Conservation (phyloP, 2,329 filamentous ascomycete genomes). For the Diaporthe australafricana region DNA sequence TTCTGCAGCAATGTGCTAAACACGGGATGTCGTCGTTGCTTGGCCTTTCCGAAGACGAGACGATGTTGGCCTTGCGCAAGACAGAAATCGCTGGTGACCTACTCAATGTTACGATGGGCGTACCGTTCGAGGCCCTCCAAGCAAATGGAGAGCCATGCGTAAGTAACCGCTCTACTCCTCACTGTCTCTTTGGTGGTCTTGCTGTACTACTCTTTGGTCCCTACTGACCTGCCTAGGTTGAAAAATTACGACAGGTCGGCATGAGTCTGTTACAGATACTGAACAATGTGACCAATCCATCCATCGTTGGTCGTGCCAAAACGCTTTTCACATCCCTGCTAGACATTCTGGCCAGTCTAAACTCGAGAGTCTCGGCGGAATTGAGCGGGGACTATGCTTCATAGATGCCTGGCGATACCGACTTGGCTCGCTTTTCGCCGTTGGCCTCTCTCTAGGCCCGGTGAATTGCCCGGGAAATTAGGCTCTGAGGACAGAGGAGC, state of each 20-base stretch:
- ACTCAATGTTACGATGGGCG: not conserved
- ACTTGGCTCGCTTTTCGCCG: not conserved
- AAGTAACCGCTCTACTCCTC: not conserved
- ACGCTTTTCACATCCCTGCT: slow-evolving; percentile 1
- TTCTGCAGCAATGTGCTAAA: not conserved
- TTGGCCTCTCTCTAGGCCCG: not conserved
- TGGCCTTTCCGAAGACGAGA: not conserved
- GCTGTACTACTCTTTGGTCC: no score
- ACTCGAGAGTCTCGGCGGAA: slow-evolving; percentile 10
- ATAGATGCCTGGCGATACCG: not conserved
- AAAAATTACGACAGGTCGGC: slow-evolving; percentile 4
- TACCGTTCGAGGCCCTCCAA: slow-evolving; percentile 6
- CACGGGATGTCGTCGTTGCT: slow-evolving; percentile 1
- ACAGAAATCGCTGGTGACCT: slow-evolving; percentile 11
- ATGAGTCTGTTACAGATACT: slow-evolving; percentile 7
- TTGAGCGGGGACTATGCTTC: slow-evolving; percentile 5
- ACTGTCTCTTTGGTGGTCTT: no score
- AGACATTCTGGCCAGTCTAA: slow-evolving; percentile 16
- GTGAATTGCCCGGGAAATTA: slow-evolving; percentile 6
- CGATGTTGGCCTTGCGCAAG: slow-evolving; percentile 12
- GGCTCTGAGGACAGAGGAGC: not conserved
- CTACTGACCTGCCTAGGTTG: not conserved
- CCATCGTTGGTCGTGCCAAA: slow-evolving; percentile 2
- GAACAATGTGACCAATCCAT: not conserved
- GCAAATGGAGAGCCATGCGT: slow-evolving; percentile 15